These are phyloP conservation scores for Epichloe festucae DNA, from an alignment of 2,329 filamentous ascomycete genomes.

Conservation along the genomic window DNA sequence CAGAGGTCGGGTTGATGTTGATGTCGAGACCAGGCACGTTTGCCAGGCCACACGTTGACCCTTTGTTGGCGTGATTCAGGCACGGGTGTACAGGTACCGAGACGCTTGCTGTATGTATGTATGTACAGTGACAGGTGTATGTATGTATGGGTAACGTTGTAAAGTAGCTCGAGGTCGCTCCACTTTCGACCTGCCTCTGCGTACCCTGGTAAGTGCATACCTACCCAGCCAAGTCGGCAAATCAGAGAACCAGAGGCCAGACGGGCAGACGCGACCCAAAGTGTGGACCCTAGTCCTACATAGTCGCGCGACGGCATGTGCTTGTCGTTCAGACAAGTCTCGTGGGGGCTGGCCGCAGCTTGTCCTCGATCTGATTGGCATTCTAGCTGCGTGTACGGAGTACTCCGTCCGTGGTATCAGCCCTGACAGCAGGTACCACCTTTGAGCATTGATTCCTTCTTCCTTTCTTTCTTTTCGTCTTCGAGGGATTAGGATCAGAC, in stretches of 20 bases:
- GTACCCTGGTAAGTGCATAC: background rate
- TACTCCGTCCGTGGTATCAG: no score
- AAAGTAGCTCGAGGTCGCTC: background rate
- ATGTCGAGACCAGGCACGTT: background rate
- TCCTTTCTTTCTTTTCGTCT: no score
- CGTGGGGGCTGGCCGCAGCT: no score
- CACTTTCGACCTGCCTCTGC: background rate
- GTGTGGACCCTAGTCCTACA: background rate
- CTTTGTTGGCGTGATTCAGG: conserved; percentile 3
- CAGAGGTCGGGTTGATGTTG: background rate
- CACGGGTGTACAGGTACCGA: background rate
- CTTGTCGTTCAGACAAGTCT: no score
- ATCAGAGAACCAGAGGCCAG: background rate
- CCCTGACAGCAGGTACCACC: no score
- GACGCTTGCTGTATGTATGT: background rate
- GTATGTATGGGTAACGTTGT: background rate
- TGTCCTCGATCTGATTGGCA: no score
- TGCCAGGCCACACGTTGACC: background rate
- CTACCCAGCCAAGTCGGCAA: background rate
- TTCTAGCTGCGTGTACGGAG: no score
- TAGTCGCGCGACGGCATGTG: background rate
- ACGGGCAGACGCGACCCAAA: background rate
- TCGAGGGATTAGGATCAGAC: no score
- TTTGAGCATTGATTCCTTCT: no score
- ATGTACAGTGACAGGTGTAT: no score